phyloP scores from a whole-genome alignment of 495 filamentous ascomycete species.

The Penicillium maclennaniae region DNA sequence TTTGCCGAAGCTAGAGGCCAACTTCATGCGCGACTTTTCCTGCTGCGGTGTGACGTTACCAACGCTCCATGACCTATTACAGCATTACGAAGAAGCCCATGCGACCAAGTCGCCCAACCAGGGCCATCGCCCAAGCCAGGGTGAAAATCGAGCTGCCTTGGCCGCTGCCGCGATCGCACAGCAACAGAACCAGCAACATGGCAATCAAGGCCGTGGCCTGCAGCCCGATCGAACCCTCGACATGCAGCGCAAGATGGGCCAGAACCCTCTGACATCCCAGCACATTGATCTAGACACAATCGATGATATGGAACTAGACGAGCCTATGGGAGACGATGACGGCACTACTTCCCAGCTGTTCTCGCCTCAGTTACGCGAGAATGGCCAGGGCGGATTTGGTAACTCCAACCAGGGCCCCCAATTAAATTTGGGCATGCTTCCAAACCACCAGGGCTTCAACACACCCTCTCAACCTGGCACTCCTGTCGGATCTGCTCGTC shows the following conservation, averaged over 20 bases:
- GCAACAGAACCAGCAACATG: conserved; percentile 51
- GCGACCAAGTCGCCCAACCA: conserved; percentile 61
- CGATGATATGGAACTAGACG: conserved; percentile 97
- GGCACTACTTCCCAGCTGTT: conserved; percentile 60
- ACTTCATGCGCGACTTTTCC: conserved; percentile 92
- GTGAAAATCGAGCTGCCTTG: conserved; percentile 53
- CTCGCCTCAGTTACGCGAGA: conserved; percentile 49
- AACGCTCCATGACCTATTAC: conserved; percentile 88
- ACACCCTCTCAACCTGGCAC: conserved; percentile 77
- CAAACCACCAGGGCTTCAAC: conserved; percentile 72
- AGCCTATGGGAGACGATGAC: conserved; percentile 64
- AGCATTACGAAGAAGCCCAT: conserved; percentile 95
- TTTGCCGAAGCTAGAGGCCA: conserved; percentile 93
- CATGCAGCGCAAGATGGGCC: conserved; percentile 44
- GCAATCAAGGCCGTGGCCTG: conserved; percentile 37
- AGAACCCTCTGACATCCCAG: conserved; percentile 37
- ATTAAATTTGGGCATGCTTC: conserved; percentile 69
- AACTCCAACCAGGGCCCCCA: conserved; percentile 66
- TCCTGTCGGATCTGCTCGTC: conserved; percentile 65
- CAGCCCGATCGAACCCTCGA: conserved; percentile 41
- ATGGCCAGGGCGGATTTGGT: conserved; percentile 61
- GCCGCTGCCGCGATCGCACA: conserved; percentile 54
- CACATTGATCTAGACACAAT: conserved; percentile 75
- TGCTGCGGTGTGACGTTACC: conserved; percentile 87
- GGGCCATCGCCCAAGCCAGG: conserved; percentile 52